A percentile compares a stretch with the other conserved stretches of the same genome.
phyloP scores from a whole-genome alignment of 192 early-diverging fungal genomes.

The Entrophospora sp. region DNA sequence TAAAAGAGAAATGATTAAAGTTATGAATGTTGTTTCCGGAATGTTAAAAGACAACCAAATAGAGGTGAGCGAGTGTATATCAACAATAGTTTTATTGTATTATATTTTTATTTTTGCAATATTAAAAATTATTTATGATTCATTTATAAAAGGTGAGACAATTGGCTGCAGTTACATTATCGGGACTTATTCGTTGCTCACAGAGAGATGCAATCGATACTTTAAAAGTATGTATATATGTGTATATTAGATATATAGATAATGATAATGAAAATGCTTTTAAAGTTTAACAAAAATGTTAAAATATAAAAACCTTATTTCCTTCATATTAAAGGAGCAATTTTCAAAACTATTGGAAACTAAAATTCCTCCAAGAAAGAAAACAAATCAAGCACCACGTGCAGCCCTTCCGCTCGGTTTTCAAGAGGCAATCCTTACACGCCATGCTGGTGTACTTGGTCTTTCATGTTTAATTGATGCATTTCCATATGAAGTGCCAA shows the following conservation, averaged over 20 bases:
- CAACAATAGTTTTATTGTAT: no score
- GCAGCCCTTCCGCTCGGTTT: conserved; percentile 33
- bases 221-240: conserved; percentile 36
- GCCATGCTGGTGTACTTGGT: conserved; percentile 89
- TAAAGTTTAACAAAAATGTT: background rate
- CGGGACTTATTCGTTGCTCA: conserved; percentile 70
- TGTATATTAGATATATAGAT: no score
- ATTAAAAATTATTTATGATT: no score
- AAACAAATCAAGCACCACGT: conserved; percentile 22
- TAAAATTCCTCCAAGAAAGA: conserved; percentile 33
- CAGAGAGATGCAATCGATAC: conserved; percentile 50
- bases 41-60: conserved; percentile 76
- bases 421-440: conserved; percentile 45
- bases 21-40: conserved; percentile 60
- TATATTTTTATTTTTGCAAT: no score
- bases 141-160: conserved; percentile 64
- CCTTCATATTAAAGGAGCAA: conserved; percentile 3
- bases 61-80: conserved; percentile 47
- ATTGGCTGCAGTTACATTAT: conserved; percentile 62
- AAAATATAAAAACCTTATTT: no score
- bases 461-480: conserved; percentile 76
- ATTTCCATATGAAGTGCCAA: conserved; percentile 87
- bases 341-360: conserved; percentile 33
- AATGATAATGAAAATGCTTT: no score
- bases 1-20: conserved; percentile 37